Evolutionary conservation across 306 rosid genomes (phyloP).

Genomic region (Bauhinia variegata): DNA sequence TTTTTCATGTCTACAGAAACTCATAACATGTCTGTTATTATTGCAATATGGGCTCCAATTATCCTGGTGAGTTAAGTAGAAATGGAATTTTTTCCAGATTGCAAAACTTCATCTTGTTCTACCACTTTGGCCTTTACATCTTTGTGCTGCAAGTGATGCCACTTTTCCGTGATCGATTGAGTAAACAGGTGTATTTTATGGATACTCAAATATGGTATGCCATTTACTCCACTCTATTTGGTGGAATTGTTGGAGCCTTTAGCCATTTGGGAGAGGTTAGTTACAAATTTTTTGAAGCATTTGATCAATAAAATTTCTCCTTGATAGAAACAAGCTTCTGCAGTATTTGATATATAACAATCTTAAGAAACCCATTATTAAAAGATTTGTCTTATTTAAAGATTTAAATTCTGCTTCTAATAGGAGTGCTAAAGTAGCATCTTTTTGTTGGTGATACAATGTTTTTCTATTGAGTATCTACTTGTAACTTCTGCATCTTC

Average conservation of each 20-base stretch:
- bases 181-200: constrained; percentile 96
- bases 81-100: constrained; percentile 22
- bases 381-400: constrained; percentile 10
- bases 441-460: constrained; percentile 13
- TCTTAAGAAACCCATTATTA: constrained; percentile 3
- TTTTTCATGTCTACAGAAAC: constrained; percentile 53
- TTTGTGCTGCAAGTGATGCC: constrained; percentile 18
- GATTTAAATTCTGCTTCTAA: too few species aligned
- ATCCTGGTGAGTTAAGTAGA: constrained; percentile 67
- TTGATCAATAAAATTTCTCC: constrained; percentile 11
- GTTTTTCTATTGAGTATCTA: constrained; percentile 33
- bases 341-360: constrained; percentile 8
- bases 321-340: neutral
- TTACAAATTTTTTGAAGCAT: constrained; percentile 25
- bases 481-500: constrained; percentile 38
- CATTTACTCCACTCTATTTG: constrained; percentile 86
- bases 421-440: too few species aligned
- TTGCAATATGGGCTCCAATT: constrained; percentile 97
- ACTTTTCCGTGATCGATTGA: constrained; percentile 33
- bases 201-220: constrained; percentile 99
- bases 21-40: constrained; percentile 59
- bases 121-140: constrained; percentile 29
- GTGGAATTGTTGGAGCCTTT: constrained; percentile 95
- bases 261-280: constrained; percentile 99
- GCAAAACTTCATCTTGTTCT: constrained; percentile 28